Evolutionary conservation across 2,329 filamentous ascomycete genomes (phyloP).

Genomic region (Calonectria pauciramosa): DNA sequence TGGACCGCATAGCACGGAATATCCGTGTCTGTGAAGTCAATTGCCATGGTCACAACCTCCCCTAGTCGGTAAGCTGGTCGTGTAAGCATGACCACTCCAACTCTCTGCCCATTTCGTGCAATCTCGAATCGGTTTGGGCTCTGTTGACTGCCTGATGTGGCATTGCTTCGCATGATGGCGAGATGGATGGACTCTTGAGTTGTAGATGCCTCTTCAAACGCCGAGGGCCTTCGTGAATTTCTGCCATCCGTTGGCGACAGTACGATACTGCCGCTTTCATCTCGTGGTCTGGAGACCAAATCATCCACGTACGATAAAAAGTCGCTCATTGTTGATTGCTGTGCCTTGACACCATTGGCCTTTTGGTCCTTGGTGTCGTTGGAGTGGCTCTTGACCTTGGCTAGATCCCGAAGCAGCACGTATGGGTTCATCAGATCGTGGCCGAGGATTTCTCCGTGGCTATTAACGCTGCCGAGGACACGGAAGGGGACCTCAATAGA

Average conservation of each 20-base stretch:
- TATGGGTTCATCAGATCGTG: conserved; percentile 97
- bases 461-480: conserved; percentile 92
- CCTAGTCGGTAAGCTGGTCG: conserved; percentile 91
- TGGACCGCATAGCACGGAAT: conserved; percentile 90
- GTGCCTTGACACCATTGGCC: conserved; percentile 45
- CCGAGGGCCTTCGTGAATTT: conserved; percentile 68
- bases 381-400: conserved; percentile 68
- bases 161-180: conserved; percentile 87
- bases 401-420: conserved; percentile 87
- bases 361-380: conserved; percentile 44
- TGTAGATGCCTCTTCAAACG: conserved; percentile 69
- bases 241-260: conserved; percentile 78
- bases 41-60: conserved; percentile 84
- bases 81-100: conserved; percentile 90
- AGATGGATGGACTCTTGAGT: conserved; percentile 91
- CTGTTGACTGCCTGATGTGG: conserved; percentile 76
- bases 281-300: conserved; percentile 72
- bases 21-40: conserved; percentile 85
- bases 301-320: conserved; percentile 85
- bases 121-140: conserved; percentile 97
- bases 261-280: conserved; percentile 70
- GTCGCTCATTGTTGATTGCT: conserved; percentile 67
- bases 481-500: conserved; percentile 95
- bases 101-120: conserved; percentile 89
- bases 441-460: conserved; percentile 87